Evolutionary conservation across 1,139 yeast genomes (phyloP).

Genomic region (Lodderomyces theae): DNA sequence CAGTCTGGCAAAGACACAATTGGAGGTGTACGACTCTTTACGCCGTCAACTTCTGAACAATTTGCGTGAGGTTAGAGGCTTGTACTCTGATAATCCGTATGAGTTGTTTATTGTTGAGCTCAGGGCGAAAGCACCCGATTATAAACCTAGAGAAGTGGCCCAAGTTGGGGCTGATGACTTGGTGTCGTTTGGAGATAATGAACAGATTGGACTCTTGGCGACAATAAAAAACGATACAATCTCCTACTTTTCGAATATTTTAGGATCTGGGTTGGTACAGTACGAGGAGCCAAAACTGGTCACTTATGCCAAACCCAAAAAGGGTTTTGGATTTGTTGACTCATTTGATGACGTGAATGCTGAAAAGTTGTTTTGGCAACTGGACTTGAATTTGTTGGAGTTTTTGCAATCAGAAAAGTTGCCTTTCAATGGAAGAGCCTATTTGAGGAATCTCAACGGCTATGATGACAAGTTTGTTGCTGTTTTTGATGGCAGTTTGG

Average conservation of each 20-base stretch:
- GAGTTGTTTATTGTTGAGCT: conserved; percentile 18
- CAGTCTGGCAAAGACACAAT: conserved; percentile 13
- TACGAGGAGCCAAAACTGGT: conserved; percentile 8
- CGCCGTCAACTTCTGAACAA: conserved; percentile 5
- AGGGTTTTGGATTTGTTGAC: conserved; percentile 42
- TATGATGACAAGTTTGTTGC: conserved; percentile 11
- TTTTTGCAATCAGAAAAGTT: conserved; percentile 17
- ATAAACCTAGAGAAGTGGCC: conserved; percentile 4
- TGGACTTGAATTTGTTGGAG: conserved; percentile 16
- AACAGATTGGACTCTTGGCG: conserved; percentile 22
- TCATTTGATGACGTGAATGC: conserved; percentile 13
- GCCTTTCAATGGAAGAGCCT: conserved; percentile 4
- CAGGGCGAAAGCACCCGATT: neutral
- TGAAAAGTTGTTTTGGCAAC: conserved; percentile 14
- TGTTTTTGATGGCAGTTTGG: conserved; percentile 9
- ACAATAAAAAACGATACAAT: conserved; percentile 16
- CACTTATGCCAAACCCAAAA: conserved; percentile 27
- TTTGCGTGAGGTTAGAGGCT: conserved; percentile 12
- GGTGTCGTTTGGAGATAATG: conserved; percentile 15
- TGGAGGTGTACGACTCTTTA: neutral
- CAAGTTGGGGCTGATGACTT: conserved; percentile 10
- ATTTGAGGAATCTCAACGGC: conserved; percentile 9
- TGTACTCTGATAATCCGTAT: conserved; percentile 11
- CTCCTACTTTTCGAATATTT: conserved; percentile 18
- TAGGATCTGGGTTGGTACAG: neutral